Evolutionary conservation across 1,284 basidiomycete species (phyloP).

Genomic region (Volvariella surrecta): DNA sequence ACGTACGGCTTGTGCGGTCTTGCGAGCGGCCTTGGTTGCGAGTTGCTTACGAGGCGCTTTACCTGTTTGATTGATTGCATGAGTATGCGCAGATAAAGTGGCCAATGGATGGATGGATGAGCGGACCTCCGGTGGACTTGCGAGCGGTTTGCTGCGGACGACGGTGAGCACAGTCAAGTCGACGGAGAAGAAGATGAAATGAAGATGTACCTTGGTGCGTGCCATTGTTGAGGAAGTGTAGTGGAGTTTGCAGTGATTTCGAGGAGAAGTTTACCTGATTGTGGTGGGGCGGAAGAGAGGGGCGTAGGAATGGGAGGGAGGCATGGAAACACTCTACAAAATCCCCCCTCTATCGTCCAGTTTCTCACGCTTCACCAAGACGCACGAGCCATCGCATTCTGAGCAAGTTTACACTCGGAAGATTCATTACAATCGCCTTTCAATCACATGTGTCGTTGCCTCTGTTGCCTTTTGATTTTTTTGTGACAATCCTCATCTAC

Average conservation of each 20-base stretch:
- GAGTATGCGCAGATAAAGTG: constrained; percentile 9
- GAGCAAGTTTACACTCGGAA: neutral
- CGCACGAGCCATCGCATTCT: neutral
- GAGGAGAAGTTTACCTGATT: neutral
- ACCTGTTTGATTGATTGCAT: constrained; percentile 29
- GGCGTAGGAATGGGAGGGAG: neutral
- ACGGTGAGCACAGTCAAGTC: constrained; percentile 21
- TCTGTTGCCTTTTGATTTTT: too few species aligned
- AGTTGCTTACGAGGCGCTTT: constrained; percentile 87
- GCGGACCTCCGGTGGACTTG: constrained; percentile 75
- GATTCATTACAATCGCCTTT: neutral
- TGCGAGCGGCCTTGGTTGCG: constrained; percentile 85
- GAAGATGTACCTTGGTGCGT: constrained; percentile 55
- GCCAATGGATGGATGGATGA: constrained; percentile 8
- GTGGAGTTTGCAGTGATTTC: neutral
- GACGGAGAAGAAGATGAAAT: constrained; percentile 19
- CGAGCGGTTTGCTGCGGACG: constrained; percentile 66
- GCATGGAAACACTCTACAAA: neutral
- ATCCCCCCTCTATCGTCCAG: neutral
- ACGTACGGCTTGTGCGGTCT: constrained; percentile 48
- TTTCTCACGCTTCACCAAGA: neutral
- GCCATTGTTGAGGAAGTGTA: constrained; percentile 44
- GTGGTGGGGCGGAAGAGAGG: neutral
- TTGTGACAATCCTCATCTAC: too few species aligned
- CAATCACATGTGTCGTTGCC: neutral